Evolutionary conservation across 345 rosid genomes (phyloP).

Genomic region (Stellera chamaejasme): DNA sequence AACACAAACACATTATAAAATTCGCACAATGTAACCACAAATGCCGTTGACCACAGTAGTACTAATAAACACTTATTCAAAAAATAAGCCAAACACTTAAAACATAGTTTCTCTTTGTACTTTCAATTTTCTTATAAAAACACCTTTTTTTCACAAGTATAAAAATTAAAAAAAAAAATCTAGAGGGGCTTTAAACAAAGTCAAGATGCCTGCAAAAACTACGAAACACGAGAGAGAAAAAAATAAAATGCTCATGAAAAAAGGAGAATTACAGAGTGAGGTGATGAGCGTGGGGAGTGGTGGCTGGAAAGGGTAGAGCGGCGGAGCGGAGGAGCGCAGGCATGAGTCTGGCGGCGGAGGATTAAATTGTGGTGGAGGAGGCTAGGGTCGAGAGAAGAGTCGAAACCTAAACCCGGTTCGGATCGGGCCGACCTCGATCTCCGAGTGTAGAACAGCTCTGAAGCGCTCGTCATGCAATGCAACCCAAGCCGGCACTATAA

Average conservation of each 20-base stretch:
- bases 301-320: slow-evolving; percentile 46
- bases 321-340: slow-evolving; percentile 42
- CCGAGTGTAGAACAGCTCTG: slow-evolving; percentile 75
- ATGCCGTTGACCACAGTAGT: too few relatives aligned
- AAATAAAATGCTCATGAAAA: background rate
- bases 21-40: too few relatives aligned
- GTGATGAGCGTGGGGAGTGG: slow-evolving; percentile 21
- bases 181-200: too few relatives aligned
- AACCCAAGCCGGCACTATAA: slow-evolving; percentile 7
- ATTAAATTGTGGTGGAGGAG: slow-evolving; percentile 21
- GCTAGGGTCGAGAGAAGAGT: slow-evolving; percentile 31
- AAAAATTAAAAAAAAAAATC: too few relatives aligned
- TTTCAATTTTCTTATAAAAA: too few relatives aligned
- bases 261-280: slow-evolving; percentile 25
- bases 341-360: slow-evolving; percentile 42
- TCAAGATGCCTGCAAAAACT: background rate
- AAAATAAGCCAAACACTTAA: too few relatives aligned
- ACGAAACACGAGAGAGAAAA: background rate
- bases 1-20: too few relatives aligned
- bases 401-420: slow-evolving; percentile 33
- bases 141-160: too few relatives aligned
- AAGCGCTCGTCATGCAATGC: slow-evolving; percentile 94
- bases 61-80: too few relatives aligned
- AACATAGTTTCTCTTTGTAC: background rate
- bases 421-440: slow-evolving; percentile 66